Percentiles rank a stretch among this genome's conserved stretches.
Conservation (phyloP, 257 asterid genomes). For the Solanum okadae region DNA sequence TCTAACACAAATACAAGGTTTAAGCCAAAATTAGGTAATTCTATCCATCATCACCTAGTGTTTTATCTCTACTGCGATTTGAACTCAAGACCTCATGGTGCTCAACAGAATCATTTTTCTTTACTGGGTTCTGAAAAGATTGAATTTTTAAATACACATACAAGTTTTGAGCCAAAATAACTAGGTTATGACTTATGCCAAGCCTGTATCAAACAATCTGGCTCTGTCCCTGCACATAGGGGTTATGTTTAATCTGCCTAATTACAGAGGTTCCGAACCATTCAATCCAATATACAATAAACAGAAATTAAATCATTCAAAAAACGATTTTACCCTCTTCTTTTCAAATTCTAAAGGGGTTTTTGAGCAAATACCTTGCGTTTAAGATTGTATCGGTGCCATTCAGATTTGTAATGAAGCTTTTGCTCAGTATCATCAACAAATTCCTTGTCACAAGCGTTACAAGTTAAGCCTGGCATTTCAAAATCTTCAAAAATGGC, state of each 20-base stretch:
- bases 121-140: background rate
- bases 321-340: too few species aligned
- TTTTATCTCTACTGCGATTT: background rate
- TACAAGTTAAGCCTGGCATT: slow-evolving; percentile 61
- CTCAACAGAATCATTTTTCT: background rate
- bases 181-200: background rate
- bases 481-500: background rate
- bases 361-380: slow-evolving; percentile 52
- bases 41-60: background rate
- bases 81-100: background rate
- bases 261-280: background rate
- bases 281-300: background rate
- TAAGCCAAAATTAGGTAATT: background rate
- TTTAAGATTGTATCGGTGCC: slow-evolving; percentile 98
- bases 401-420: slow-evolving; percentile 86
- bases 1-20: background rate
- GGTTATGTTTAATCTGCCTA: background rate
- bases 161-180: background rate
- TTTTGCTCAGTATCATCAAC: slow-evolving; percentile 61
- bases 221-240: background rate
- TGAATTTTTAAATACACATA: background rate
- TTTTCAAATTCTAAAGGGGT: background rate
- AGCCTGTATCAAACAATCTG: background rate
- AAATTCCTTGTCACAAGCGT: slow-evolving; percentile 82
- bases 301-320: background rate